Base-by-base conservation (phyloP, 2,329 filamentous ascomycete genomes). In the Pestalotiopsis sp. region DNA sequence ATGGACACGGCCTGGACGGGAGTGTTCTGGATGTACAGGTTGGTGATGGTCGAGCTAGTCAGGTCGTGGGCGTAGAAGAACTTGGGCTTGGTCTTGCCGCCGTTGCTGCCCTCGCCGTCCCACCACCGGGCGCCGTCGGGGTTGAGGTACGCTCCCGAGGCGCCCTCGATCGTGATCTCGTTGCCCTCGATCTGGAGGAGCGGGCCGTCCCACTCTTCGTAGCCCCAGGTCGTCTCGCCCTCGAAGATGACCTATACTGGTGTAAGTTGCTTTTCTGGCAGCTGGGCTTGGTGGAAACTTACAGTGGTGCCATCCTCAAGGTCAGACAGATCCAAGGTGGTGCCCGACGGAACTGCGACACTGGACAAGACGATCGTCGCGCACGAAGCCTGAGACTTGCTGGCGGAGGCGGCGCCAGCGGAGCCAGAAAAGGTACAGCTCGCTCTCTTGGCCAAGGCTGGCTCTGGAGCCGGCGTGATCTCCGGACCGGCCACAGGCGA, bases 41-140 rank as follows among this genome's bases (percentile, higher is more conserved):
- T 75, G 65, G 75, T 79, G 71, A 82, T 80, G 68, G 72, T 75
- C 20, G 80, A 81, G 69, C 75, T 70, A 58, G 71, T 76, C 38
- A 82, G 71, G 5, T 75, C 76, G 70, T 83, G 80, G 57, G 84
- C 85, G 79, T 88, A 87, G 80, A 88, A 84, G 68, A 70, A 68
- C 78, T 82, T 77, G 52, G 79, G 79, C 77, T 81, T 80, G 44
- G 71, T 75, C 70, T 75, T 75, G 59, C 80, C 80, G n/a, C 79
- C 79, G 66, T 80, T 81, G 70, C 70, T 71, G 60, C 79, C 79
- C 70, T 78, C 35, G 40, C 77, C 76, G 66, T 79, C 78, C 78
- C 78, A 73, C 64, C 64, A 66, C 2, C 52, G 26, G 24, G 64
- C 52, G 24, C 64, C 64, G 14, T 66, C 52, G 35, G 64, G 26